Evolutionary conservation across 768 basidiomycete species (phyloP).

Genomic region (Trametes sanguinea): DNA sequence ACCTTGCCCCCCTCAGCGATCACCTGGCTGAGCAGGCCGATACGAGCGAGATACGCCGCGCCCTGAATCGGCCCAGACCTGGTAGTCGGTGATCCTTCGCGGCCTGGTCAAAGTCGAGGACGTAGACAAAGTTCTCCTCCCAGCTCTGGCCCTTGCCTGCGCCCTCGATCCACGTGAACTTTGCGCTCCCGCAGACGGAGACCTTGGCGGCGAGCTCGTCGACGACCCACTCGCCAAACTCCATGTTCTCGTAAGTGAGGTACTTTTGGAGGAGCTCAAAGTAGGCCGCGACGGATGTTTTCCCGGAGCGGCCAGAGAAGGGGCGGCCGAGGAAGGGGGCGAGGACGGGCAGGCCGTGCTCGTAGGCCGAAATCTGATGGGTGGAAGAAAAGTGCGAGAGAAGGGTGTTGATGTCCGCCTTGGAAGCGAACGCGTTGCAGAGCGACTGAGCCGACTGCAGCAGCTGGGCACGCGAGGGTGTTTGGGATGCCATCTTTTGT

Average conservation of each 20-base stretch:
- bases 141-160: constrained; percentile 51
- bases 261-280: constrained; percentile 48
- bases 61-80: constrained; percentile 67
- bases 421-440: constrained; percentile 53
- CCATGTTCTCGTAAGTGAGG: constrained; percentile 52
- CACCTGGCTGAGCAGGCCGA: constrained; percentile 41
- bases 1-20: constrained; percentile 10
- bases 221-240: constrained; percentile 56
- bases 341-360: constrained; percentile 54
- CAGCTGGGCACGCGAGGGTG: constrained; percentile 37
- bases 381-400: constrained; percentile 53
- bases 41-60: constrained; percentile 59
- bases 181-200: constrained; percentile 54
- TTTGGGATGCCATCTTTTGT: not conserved
- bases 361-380: constrained; percentile 46
- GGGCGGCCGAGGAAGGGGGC: constrained; percentile 62
- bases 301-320: constrained; percentile 46
- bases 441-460: constrained; percentile 47
- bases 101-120: constrained; percentile 60
- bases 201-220: constrained; percentile 53
- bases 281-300: constrained; percentile 44
- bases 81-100: constrained; percentile 56
- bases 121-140: constrained; percentile 63
- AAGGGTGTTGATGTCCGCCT: constrained; percentile 44
- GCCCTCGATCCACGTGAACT: constrained; percentile 52